Base-by-base conservation (phyloP, 2,329 filamentous ascomycete species). In the Thermothelomyces thermophilus region DNA sequence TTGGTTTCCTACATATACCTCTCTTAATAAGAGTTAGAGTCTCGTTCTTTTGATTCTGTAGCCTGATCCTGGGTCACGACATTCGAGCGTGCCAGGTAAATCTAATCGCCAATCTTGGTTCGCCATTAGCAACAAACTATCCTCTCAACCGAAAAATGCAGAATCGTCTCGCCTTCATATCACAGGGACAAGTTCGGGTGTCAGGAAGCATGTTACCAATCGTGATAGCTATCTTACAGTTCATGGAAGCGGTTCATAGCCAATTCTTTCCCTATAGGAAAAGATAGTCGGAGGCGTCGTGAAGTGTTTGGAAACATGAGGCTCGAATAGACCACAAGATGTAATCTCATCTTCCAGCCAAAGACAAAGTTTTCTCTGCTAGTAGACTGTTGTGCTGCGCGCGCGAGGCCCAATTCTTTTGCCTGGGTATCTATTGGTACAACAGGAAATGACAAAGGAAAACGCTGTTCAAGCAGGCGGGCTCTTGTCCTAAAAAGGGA, bases 381-480 rank as follows among this genome's bases (percentile, higher is more conserved):
- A 41, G 14, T 39, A 37, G 30, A 22, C 30, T 35, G 24, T n/a
- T 46, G 22, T 17, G 26, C 43, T 26, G 20, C 14, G 10, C 14
- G 33, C 41, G 20, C 28, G 20, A 19, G 22, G 28, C 26, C 11
- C 39, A 16, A 48, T 11, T 26, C 42, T 34, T 50, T 48, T 55
- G 51, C 49, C 45, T 55, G 56, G 55, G 56, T 58, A 58, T 57
- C 53, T 58, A 56, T 43, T 56, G 49, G 48, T 58, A 52, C 55
- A 56, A 33, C 17, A 26, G 41, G n/a, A 34, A 37, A 28, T 36
- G 43, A 50, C 46, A 45, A 48, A 52, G 35, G 44, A 22, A 48
- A 44, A 28, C 40, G 49, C 44, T 47, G 37, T 36, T 16, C 20
- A n/a, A 34, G 22, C 22, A 16, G 19, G 34, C 8, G 11, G 35